These are phyloP conservation scores for Zopfochytrium polystomum DNA, from an alignment of 371 early-diverging fungal species.

Conservation along the genomic window DNA sequence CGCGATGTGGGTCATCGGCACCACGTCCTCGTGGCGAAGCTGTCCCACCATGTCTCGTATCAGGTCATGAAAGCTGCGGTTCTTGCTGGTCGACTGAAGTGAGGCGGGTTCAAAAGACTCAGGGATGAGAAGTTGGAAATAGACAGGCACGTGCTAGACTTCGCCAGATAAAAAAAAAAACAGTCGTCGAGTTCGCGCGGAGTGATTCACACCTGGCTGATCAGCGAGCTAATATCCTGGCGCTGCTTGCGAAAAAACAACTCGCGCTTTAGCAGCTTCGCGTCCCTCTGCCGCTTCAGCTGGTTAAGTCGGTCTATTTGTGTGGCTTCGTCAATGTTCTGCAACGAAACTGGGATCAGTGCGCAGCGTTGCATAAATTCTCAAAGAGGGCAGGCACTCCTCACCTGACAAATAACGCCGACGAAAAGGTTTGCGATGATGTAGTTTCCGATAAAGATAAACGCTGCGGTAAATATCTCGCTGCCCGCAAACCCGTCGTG, in stretches of 20 bases:
- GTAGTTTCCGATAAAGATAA: slow-evolving; percentile 43
- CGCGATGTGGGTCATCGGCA: slow-evolving; percentile 32
- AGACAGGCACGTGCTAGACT: no score
- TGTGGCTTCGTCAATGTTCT: slow-evolving; percentile 45
- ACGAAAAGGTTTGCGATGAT: slow-evolving; percentile 47
- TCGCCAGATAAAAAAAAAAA: background rate
- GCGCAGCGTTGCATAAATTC: slow-evolving; percentile 8
- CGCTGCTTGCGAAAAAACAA: slow-evolving; percentile 39
- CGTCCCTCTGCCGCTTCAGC: slow-evolving; percentile 15
- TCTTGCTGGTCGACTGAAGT: slow-evolving; percentile 17
- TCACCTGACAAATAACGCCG: slow-evolving; percentile 45
- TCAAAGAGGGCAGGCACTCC: background rate
- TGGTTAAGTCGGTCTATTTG: slow-evolving; percentile 31
- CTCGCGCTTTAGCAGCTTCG: slow-evolving; percentile 36
- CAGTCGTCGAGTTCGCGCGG: background rate
- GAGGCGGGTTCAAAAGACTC: no score
- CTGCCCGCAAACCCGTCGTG: slow-evolving; percentile 28
- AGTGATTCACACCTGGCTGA: slow-evolving; percentile 26
- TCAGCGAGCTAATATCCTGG: slow-evolving; percentile 35
- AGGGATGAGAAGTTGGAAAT: no score
- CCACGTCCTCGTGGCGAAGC: slow-evolving; percentile 42
- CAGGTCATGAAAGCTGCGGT: slow-evolving; percentile 38
- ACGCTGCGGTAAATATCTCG: slow-evolving; percentile 26
- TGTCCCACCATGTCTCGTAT: slow-evolving; percentile 38
- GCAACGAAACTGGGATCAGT: background rate